These are phyloP conservation scores for Yamadazyma triangularis DNA, from an alignment of 1,139 yeast species.

Conservation along the genomic window DNA sequence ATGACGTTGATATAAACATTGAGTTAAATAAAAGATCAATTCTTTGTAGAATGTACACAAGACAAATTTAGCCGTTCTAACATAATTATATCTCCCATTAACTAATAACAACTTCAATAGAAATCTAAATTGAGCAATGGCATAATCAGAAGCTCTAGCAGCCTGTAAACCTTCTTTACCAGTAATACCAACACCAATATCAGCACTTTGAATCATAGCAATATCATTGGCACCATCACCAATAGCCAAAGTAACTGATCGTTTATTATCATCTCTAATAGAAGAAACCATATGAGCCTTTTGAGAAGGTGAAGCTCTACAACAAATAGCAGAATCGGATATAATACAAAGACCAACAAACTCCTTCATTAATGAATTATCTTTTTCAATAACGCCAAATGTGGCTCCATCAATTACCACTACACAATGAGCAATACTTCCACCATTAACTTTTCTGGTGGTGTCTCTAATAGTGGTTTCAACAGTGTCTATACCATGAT, in stretches of 20 bases:
- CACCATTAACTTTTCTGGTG: constrained; percentile 55
- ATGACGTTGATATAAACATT: constrained; percentile 79
- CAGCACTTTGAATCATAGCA: constrained; percentile 99
- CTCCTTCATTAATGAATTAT: constrained; percentile 63
- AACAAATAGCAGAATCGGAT: constrained; percentile 88
- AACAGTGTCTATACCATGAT: constrained; percentile 48
- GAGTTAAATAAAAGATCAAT: constrained; percentile 81
- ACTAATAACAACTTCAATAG: constrained; percentile 78
- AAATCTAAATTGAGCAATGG: constrained; percentile 91
- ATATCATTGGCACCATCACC: constrained; percentile 99
- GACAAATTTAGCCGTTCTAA: constrained; percentile 87
- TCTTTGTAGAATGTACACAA: constrained; percentile 95
- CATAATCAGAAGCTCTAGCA: constrained; percentile 90
- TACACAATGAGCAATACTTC: constrained; percentile 87
- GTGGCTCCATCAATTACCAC: constrained; percentile 92
- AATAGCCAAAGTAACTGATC: constrained; percentile 83
- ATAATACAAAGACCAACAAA: constrained; percentile 82
- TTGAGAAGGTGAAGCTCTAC: constrained; percentile 96
- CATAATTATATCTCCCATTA: constrained; percentile 93
- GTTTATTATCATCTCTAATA: constrained; percentile 61
- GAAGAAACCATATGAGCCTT: constrained; percentile 84
- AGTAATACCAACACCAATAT: constrained; percentile 94
- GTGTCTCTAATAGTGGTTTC: constrained; percentile 56
- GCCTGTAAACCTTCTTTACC: constrained; percentile 98
- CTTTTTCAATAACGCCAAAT: constrained; percentile 64